Evolutionary conservation across 2,329 filamentous ascomycete genomes (phyloP), one percentile per base, ranked within the genome.

Genomic region (Hymenoscyphus salicellus): DNA sequence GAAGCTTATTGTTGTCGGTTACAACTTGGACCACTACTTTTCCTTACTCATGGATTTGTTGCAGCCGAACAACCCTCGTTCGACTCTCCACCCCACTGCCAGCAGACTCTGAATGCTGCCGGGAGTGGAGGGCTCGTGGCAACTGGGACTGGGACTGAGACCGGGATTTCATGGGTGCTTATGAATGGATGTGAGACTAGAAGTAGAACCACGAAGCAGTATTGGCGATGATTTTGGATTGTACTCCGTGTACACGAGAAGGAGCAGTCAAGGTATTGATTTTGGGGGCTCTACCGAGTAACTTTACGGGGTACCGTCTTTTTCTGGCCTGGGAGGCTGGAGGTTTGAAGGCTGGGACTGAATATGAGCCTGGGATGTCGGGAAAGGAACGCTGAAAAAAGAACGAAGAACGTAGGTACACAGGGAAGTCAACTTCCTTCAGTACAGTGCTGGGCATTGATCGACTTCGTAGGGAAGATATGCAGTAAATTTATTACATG

Each of bases 211-310:
- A 49, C 8, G 43, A 23, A 49, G n/a, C 41, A 17, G 41, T 43
- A 11, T 11, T 52, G 46, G 7, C 46, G 14, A 26, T 14, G 4
- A 52, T 23, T 52, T 52, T 52, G 46, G 20, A 23, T 52, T 52
- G 46, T 23, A 26, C 43, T 49, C 43, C 43, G 43, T 5, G 55
- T 56, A 56, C 55, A 33, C 55, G 55, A 56, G 55, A 33, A 56
- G 55, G 55, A 56, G 10, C 55, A 7, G 28, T 11, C 30, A 20
- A 26, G 17, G 30, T 26, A 56, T 17, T 30, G 28, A 30, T 56
- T 55, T 56, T 56, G 28, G 26, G 55, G 10, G 46, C 46, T 52
- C 46, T 26, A 26, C 20, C n/a, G 20, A 52, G 20, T 26, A 11
- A 23, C 14, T 38, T 38, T 38, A 38, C 36, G 36, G 3, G 46